These are phyloP conservation scores for Asparagopsis taxiformis DNA, from an alignment of 31 red algal genomes.

Conservation along the genomic window DNA sequence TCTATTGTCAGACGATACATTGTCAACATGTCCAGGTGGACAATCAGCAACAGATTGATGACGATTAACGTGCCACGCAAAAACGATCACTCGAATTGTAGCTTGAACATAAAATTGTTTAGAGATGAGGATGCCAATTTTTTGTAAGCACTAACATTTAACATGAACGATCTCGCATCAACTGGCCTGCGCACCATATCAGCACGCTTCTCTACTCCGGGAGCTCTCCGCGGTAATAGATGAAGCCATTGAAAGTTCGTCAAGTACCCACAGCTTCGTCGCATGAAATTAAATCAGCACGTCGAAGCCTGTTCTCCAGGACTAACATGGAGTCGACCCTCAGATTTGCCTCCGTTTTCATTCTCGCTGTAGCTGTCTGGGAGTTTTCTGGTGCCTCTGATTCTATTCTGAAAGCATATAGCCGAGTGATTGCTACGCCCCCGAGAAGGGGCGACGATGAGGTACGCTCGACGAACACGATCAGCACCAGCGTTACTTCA, in stretches of 20 bases:
- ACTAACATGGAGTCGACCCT: conserved; percentile 33
- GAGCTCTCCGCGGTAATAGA: too few species aligned
- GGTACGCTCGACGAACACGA: neutral
- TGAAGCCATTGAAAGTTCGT: conserved; percentile 10
- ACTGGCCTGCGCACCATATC: too few species aligned
- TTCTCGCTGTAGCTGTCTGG: conserved; percentile 49
- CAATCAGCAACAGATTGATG: too few species aligned
- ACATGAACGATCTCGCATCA: too few species aligned
- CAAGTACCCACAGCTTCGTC: conserved; percentile 4
- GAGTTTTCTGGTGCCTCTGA: conserved; percentile 58
- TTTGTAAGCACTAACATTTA: too few species aligned
- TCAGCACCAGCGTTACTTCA: neutral
- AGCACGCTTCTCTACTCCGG: too few species aligned
- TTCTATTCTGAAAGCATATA: conserved; percentile 39
- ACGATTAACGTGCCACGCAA: too few species aligned
- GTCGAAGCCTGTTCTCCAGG: conserved; percentile 4
- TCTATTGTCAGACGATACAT: too few species aligned
- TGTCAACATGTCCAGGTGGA: too few species aligned
- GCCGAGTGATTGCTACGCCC: neutral
- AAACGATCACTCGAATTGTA: too few species aligned
- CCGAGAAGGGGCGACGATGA: neutral
- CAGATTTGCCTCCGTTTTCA: conserved; percentile 48
- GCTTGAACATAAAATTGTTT: too few species aligned
- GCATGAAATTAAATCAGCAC: conserved; percentile 31
- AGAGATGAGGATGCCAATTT: too few species aligned